phyloP scores from a whole-genome alignment of 1,284 basidiomycete species.

The Ustilago crameri region DNA sequence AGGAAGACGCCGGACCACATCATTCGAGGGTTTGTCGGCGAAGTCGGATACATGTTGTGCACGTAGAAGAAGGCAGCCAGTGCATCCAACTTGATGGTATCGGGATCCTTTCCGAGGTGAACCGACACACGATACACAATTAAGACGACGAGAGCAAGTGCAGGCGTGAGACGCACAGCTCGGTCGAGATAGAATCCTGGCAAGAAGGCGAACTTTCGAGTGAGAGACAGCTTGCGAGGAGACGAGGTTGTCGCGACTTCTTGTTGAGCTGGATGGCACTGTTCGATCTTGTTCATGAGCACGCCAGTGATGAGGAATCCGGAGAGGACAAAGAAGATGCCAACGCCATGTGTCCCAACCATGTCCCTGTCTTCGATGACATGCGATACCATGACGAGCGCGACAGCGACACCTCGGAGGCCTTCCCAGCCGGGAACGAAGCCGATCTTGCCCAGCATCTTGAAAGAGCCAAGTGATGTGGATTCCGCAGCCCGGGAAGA shows the following conservation, averaged over 20 bases:
- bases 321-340: constrained; percentile 39
- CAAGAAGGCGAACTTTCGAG: constrained; percentile 23
- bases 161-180: constrained; percentile 29
- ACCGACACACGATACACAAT: too few relatives aligned
- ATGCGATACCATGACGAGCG: constrained; percentile 27
- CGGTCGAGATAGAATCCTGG: constrained; percentile 39
- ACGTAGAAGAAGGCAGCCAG: constrained; percentile 25
- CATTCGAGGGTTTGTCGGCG: constrained; percentile 9
- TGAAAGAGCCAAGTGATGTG: neutral
- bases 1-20: constrained; percentile 34
- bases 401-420: constrained; percentile 25
- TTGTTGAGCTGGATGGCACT: constrained; percentile 15
- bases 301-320: constrained; percentile 50
- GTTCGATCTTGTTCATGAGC: constrained; percentile 35
- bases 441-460: constrained; percentile 23
- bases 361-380: constrained; percentile 28
- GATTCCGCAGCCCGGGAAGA: neutral
- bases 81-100: constrained; percentile 21
- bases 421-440: constrained; percentile 45
- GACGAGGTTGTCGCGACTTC: neutral
- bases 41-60: constrained; percentile 30
- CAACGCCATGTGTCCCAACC: constrained; percentile 36
- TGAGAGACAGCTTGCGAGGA: constrained; percentile 8
- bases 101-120: too few relatives aligned
- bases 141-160: constrained; percentile 19